These are phyloP conservation scores for Cercospora berteroae DNA, from an alignment of 2,329 filamentous ascomycete genomes.

Conservation along the genomic window DNA sequence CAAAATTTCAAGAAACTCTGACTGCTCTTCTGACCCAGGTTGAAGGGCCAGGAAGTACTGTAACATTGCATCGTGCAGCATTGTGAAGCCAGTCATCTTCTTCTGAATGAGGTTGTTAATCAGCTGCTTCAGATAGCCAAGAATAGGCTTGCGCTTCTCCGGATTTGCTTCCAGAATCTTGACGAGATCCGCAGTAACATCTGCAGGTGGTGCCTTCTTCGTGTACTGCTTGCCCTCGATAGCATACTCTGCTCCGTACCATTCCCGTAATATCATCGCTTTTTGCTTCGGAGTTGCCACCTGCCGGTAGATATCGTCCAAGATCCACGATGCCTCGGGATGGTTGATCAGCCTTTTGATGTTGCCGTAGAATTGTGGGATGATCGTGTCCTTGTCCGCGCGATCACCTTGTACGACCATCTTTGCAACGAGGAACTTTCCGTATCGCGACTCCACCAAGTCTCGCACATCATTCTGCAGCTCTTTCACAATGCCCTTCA, in stretches of 20 bases:
- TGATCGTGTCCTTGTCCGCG: constrained; percentile 81
- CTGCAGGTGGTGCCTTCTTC: constrained; percentile 30
- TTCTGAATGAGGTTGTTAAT: constrained; percentile 95
- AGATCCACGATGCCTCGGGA: constrained; percentile 92
- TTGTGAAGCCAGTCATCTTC: constrained; percentile 93
- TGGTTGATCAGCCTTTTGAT: constrained; percentile 93
- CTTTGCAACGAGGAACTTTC: constrained; percentile 96
- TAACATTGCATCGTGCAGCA: constrained; percentile 96
- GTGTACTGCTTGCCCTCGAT: constrained; percentile 67
- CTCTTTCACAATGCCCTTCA: constrained; percentile 81
- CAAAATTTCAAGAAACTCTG: constrained; percentile 83
- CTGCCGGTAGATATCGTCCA: constrained; percentile 92
- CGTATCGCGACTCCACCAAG: constrained; percentile 91
- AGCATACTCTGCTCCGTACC: constrained; percentile 93
- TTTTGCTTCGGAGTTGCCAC: constrained; percentile 85
- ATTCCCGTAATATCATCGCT: constrained; percentile 80
- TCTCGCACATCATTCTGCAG: constrained; percentile 79
- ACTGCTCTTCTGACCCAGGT: constrained; percentile 74
- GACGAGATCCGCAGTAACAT: constrained; percentile 62
- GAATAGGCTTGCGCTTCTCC: constrained; percentile 81
- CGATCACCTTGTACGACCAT: constrained; percentile 87
- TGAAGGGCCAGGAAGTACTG: constrained; percentile 87
- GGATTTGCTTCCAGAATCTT: constrained; percentile 73
- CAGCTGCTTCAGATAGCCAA: constrained; percentile 79
- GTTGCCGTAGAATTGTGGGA: constrained; percentile 92